Conservation (phyloP, 1,139 yeast genomes). For the Candida sp. region DNA sequence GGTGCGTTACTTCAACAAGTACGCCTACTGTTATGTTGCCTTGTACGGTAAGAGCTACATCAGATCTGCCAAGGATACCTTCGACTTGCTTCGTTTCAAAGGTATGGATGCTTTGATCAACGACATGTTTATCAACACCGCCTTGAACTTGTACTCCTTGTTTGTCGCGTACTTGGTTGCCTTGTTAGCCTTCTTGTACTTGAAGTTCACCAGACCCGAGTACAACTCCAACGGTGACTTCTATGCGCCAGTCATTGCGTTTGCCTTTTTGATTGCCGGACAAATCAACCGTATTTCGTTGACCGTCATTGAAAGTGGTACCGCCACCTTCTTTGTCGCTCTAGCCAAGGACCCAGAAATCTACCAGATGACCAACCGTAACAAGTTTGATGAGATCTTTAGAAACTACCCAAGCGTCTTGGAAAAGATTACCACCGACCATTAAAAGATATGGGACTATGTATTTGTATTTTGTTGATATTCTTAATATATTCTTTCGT, state of each 20-base stretch:
- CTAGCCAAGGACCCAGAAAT: constrained; percentile 90
- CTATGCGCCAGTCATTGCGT: constrained; percentile 80
- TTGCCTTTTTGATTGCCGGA: constrained; percentile 73
- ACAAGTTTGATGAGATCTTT: constrained; percentile 72
- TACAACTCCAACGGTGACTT: constrained; percentile 71
- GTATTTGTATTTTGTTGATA: neutral
- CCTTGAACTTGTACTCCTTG: constrained; percentile 72
- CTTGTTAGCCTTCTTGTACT: constrained; percentile 70
- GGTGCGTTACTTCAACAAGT: constrained; percentile 86
- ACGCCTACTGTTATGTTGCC: constrained; percentile 88
- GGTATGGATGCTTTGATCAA: constrained; percentile 90
- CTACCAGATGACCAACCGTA: constrained; percentile 77
- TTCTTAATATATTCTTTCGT: neutral
- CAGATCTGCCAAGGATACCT: constrained; percentile 80
- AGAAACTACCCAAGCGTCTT: constrained; percentile 77
- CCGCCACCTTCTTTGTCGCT: constrained; percentile 86
- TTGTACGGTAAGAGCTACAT: constrained; percentile 83
- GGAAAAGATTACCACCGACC: constrained; percentile 50
- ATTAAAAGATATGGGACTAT: constrained; percentile 18
- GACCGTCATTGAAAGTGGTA: constrained; percentile 80
- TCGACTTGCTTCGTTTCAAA: constrained; percentile 75
- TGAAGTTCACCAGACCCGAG: constrained; percentile 72
- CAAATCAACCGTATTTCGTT: constrained; percentile 79
- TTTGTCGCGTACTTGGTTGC: constrained; percentile 75
- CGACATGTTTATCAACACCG: constrained; percentile 80